phyloP scores from a whole-genome alignment of 176 grass and related monocot genomes.

The Echinochloa phyllopogon region DNA sequence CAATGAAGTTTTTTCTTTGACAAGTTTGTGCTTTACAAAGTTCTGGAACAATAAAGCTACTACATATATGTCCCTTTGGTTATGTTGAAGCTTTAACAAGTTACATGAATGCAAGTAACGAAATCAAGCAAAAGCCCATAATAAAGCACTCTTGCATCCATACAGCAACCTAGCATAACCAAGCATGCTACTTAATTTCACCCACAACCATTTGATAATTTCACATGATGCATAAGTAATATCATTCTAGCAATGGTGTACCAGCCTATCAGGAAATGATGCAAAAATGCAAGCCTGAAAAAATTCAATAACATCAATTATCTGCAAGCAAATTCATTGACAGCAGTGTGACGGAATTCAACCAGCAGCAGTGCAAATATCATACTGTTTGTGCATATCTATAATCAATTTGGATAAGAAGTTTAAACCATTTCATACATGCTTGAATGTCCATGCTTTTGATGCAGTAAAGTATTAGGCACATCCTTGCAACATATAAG shows the following conservation, averaged over 20 bases:
- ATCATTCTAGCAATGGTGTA: conserved; percentile 21
- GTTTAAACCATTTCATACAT: conserved; percentile 31
- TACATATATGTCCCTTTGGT: neutral
- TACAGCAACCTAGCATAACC: conserved; percentile 25
- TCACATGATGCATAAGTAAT: conserved; percentile 15
- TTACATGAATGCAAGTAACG: conserved; percentile 17
- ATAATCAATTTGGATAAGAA: conserved; percentile 28
- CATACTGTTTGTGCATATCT: conserved; percentile 20
- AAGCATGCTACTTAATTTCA: neutral
- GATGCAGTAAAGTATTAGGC: conserved; percentile 29
- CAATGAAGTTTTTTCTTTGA: neutral
- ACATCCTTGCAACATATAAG: neutral
- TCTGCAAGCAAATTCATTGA: conserved; percentile 30
- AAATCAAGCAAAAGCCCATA: neutral
- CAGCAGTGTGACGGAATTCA: neutral
- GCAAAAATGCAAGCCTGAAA: conserved; percentile 8
- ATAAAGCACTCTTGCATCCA: conserved; percentile 10
- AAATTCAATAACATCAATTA: neutral
- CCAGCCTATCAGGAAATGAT: conserved; percentile 8
- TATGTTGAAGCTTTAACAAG: neutral
- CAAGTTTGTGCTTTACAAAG: neutral
- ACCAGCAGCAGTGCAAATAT: conserved; percentile 12
- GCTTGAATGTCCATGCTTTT: conserved; percentile 9
- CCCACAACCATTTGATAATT: neutral
- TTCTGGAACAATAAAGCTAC: neutral